These are phyloP conservation scores for Carallia brachiata DNA, from an alignment of 345 rosid species.

Conservation along the genomic window DNA sequence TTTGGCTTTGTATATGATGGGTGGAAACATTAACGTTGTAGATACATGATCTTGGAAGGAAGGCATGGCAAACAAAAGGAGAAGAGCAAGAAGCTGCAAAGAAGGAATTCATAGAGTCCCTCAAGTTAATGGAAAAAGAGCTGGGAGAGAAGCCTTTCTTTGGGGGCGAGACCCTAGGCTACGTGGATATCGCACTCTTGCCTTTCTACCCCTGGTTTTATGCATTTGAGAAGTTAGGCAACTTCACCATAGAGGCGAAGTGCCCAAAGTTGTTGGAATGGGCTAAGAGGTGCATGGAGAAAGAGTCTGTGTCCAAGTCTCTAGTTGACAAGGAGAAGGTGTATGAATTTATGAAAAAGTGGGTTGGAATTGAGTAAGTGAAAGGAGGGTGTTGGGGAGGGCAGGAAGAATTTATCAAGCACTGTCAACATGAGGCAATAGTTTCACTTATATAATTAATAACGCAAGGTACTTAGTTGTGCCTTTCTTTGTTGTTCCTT, in stretches of 20 bases:
- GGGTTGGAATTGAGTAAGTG: neutral
- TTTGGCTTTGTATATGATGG: too few species aligned
- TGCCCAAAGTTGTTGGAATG: neutral
- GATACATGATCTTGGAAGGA: neutral
- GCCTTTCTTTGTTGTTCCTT: too few species aligned
- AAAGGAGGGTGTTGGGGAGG: too few species aligned
- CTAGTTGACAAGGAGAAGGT: neutral
- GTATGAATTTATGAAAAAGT: neutral
- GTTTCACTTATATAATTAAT: too few species aligned
- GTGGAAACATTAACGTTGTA: neutral
- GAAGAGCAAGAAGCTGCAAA: neutral
- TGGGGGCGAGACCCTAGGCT: neutral
- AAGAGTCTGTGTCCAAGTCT: conserved; percentile 1
- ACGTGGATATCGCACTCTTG: neutral
- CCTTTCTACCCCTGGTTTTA: neutral
- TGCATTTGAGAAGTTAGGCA: neutral
- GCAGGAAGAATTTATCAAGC: too few species aligned
- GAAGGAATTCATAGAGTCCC: neutral
- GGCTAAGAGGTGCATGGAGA: neutral
- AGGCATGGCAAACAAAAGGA: neutral
- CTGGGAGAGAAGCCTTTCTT: neutral
- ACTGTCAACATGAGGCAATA: too few species aligned
- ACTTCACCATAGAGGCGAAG: neutral
- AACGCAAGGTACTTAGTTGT: too few species aligned
- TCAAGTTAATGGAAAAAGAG: neutral